These are phyloP conservation scores for Arthrobotrys sphaeroides DNA, from an alignment of 2,329 filamentous ascomycete species.

Conservation along the genomic window DNA sequence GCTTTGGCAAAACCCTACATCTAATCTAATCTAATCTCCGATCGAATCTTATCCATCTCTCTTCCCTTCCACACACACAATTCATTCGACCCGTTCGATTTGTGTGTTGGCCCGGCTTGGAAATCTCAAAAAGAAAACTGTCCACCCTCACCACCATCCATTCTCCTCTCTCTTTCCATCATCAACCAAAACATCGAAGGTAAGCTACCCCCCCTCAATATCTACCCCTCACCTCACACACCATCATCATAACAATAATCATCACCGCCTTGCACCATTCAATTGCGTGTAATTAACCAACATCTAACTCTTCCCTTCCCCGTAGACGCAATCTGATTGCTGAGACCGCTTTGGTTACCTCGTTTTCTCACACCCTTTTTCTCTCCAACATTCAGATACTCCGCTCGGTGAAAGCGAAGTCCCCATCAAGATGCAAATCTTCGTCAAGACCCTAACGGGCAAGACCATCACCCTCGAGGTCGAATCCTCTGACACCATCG, in stretches of 20 bases:
- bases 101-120: conserved; percentile 16
- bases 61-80: conserved; percentile 27
- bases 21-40: conserved; percentile 47
- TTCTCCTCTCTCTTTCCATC: not conserved
- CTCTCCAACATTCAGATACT: conserved; percentile 31
- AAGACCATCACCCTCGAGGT: conserved; percentile 73
- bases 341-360: conserved; percentile 52
- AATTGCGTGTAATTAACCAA: conserved; percentile 1
- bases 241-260: not conserved
- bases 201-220: conserved; percentile 21
- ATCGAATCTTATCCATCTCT: not conserved
- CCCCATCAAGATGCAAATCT: conserved; percentile 73
- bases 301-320: not conserved
- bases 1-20: conserved; percentile 15
- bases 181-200: conserved; percentile 54
- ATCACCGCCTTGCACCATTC: not conserved
- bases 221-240: not conserved
- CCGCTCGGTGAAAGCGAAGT: conserved; percentile 51
- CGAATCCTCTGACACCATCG: conserved; percentile 78
- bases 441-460: conserved; percentile 82
- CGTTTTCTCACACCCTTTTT: conserved; percentile 35
- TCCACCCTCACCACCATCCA: not conserved
- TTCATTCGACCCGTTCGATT: no score
- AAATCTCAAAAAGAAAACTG: conserved; percentile 30
- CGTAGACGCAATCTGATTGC: conserved; percentile 53